Conservation (phyloP, 2,329 filamentous ascomycete genomes). For the Colletotrichum musicola region DNA sequence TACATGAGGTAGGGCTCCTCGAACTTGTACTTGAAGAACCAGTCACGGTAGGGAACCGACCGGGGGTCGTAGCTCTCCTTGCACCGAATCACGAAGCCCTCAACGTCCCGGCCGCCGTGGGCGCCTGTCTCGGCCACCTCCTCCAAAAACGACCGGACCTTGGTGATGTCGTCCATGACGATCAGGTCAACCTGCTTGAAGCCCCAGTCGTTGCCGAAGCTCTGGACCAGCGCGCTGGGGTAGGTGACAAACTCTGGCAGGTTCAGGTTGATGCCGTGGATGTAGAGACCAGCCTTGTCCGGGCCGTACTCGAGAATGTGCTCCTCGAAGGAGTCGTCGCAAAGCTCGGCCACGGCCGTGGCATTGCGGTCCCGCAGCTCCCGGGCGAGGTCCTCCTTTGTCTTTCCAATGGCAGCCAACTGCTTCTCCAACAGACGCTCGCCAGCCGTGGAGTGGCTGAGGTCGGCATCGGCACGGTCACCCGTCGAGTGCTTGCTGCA, state of each 20-base stretch:
- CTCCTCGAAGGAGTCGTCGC: conserved; percentile 96
- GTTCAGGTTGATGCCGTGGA: conserved; percentile 97
- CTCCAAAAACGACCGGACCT: conserved; percentile 86
- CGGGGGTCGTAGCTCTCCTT: conserved; percentile 70
- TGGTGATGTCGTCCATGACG: conserved; percentile 78
- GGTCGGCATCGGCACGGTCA: conserved; percentile 73
- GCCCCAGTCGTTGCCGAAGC: conserved; percentile 92
- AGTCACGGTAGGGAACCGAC: conserved; percentile 77
- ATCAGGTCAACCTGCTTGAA: conserved; percentile 90
- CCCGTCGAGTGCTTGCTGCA: conserved; percentile 99
- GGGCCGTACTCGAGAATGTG: conserved; percentile 91
- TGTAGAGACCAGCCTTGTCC: conserved; percentile 88
- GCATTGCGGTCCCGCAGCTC: conserved; percentile 84
- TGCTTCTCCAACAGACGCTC: conserved; percentile 87
- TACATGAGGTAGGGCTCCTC: conserved; percentile 99
- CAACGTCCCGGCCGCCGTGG: conserved; percentile 91
- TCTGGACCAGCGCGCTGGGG: conserved; percentile 83
- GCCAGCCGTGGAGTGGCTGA: conserved; percentile 88
- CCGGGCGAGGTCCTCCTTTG: conserved; percentile 80
- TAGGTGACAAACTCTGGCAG: conserved; percentile 93
- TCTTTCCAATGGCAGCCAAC: conserved; percentile 81
- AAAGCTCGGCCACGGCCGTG: conserved; percentile 96
- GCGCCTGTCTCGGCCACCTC: conserved; percentile 88
- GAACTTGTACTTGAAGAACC: conserved; percentile 99
- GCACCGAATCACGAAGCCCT: conserved; percentile 97